Evolutionary conservation across 192 early-diverging fungal species (phyloP), one percentile per base, ranked within the genome.

Genomic region (Umbelopsis sp.): DNA sequence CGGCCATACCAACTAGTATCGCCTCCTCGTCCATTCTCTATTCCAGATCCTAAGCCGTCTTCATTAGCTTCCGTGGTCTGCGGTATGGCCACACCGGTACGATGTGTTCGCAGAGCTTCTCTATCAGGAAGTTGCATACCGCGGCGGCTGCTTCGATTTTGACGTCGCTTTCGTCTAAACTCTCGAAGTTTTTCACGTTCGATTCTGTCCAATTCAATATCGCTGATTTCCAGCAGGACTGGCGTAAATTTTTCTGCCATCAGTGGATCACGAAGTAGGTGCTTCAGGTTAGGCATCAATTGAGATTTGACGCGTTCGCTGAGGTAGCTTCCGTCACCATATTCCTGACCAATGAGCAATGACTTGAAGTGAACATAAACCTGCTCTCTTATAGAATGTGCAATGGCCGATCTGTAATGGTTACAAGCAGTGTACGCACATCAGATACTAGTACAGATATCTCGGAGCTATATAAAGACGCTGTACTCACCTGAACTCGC

Each of bases 361-460:
- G 94, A 92, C 76, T 96, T 95, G 35, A 85, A 88, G 77, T 90
- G 94, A 4, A 87, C 86, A 69, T 94, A 89, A 9, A 97, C 82
- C 82, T 98, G 97, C 70, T 98, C 97, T 18, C 95, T 86, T n/a
- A 97, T 94, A 3, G 92, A 87, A 76, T 97, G 95, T 2, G 95
- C 91, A 45, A 96, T 93, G 1, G 95, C 93, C 0, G 95, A 94
- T 74, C 92, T 92, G 70, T 18, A 23, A n/a, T 30, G 3, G 27
- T 23, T 18, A 35, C 1, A 35, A 16, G 15, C 16, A 8, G 30
- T 33, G 33, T 35, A 27, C 27, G 55, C 15, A 0, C 16, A 37
- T 61, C 7, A 35, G 12, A 55, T 25, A 3, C 13, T 55, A 27
- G 11, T 30, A 51, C 21, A 13, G 0, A 12, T 18, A 48, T 2